These are phyloP conservation scores for Calvatia gigantea DNA, from an alignment of 768 basidiomycete genomes.

Conservation along the genomic window DNA sequence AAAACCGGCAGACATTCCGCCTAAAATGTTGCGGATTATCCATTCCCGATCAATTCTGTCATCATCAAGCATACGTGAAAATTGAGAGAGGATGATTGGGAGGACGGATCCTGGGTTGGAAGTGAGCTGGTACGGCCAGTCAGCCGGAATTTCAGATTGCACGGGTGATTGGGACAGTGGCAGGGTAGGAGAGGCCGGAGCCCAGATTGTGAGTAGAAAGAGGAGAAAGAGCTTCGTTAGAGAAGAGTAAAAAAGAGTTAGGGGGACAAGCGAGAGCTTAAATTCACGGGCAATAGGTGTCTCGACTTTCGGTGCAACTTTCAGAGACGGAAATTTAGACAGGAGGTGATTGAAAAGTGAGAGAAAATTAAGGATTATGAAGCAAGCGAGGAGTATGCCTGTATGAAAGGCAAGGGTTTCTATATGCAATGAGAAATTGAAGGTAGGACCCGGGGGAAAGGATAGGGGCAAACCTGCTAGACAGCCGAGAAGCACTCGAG, in stretches of 20 bases:
- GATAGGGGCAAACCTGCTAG: constrained; percentile 43
- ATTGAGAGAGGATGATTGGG: constrained; percentile 22
- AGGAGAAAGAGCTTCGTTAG: constrained; percentile 81
- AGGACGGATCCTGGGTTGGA: constrained; percentile 27
- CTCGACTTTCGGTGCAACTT: constrained; percentile 33
- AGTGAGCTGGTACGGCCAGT: constrained; percentile 24
- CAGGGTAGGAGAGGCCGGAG: constrained; percentile 36
- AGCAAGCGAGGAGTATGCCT: constrained; percentile 60
- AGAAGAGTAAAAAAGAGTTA: constrained; percentile 82
- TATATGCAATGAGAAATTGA: constrained; percentile 21
- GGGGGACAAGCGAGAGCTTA: constrained; percentile 71
- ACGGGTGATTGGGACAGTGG: constrained; percentile 15
- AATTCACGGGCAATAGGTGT: constrained; percentile 53
- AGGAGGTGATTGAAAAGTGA: constrained; percentile 9
- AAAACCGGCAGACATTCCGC: constrained; percentile 86
- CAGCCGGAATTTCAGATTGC: constrained; percentile 20
- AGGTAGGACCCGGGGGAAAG: background rate
- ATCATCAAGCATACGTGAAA: constrained; percentile 62
- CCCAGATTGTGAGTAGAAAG: constrained; percentile 81
- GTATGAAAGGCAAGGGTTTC: constrained; percentile 76
- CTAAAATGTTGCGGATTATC: constrained; percentile 79
- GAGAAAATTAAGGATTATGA: constrained; percentile 41
- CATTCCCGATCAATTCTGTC: constrained; percentile 77
- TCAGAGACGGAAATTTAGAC: constrained; percentile 1
- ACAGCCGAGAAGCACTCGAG: constrained; percentile 64